A percentile compares a stretch with the other conserved stretches of the same genome.
These are phyloP conservation scores for Nakazawaea ishiwadae DNA, from an alignment of 805 yeast species.

Conservation along the genomic window DNA sequence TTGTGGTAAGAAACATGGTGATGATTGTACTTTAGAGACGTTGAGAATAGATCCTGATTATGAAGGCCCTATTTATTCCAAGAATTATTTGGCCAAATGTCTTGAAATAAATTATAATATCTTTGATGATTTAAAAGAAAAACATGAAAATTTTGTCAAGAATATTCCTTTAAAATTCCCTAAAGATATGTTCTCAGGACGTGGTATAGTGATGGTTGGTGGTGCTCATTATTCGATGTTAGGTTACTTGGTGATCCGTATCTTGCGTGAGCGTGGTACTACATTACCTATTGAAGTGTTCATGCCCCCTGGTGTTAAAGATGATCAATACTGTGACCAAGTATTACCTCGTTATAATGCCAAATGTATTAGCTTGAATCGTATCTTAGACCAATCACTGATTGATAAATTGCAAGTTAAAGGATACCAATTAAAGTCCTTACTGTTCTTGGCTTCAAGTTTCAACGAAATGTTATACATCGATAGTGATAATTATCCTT, in stretches of 20 bases:
- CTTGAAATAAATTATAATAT: constrained; percentile 5
- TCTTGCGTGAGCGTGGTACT: constrained; percentile 38
- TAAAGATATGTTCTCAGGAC: constrained; percentile 28
- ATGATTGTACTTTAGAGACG: constrained; percentile 9
- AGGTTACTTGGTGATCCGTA: constrained; percentile 42
- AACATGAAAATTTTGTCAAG: constrained; percentile 26
- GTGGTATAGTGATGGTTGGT: constrained; percentile 48
- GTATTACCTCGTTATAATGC: constrained; percentile 44
- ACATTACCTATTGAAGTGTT: constrained; percentile 48
- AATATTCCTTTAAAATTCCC: constrained; percentile 25
- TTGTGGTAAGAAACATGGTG: constrained; percentile 3
- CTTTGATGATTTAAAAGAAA: constrained; percentile 26
- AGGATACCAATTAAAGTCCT: constrained; percentile 35
- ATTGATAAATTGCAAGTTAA: constrained; percentile 18
- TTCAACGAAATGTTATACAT: constrained; percentile 40
- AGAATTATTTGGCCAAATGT: constrained; percentile 9
- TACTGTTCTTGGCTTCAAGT: constrained; percentile 41
- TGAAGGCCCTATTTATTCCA: constrained; percentile 11
- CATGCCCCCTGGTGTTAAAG: constrained; percentile 29
- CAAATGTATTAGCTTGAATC: constrained; percentile 35
- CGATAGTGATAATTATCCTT: constrained; percentile 45
- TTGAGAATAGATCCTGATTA: constrained; percentile 13
- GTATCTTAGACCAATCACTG: constrained; percentile 26
- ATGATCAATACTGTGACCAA: constrained; percentile 37
- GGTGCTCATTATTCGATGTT: constrained; percentile 51